phyloP scores from a whole-genome alignment of 1,139 yeast genomes.

The Arxiozyma telluris region DNA sequence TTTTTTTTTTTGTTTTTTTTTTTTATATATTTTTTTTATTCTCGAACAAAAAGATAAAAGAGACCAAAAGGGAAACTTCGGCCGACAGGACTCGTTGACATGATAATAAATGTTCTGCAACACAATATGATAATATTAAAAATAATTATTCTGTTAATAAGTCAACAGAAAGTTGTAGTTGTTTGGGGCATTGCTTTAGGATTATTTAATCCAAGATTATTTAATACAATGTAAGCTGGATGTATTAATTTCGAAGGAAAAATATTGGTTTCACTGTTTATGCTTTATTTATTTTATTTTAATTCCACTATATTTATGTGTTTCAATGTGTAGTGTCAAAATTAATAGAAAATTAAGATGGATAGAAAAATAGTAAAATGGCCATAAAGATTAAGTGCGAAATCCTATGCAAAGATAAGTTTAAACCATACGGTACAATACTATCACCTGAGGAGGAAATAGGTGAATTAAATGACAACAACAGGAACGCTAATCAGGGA shows the following conservation, averaged over 20 bases:
- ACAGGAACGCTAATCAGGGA: conserved; percentile 71
- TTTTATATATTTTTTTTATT: no score
- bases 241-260: no score
- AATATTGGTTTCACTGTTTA: no score
- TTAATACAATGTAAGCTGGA: no score
- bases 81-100: neutral
- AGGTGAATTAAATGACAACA: conserved; percentile 34
- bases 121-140: no score
- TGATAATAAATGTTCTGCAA: no score
- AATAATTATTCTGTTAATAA: no score
- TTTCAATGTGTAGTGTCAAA: neutral
- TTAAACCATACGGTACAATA: conserved; percentile 45
- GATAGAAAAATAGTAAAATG: neutral
- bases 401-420: conserved; percentile 41
- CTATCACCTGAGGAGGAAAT: conserved; percentile 49
- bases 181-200: no score
- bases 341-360: neutral
- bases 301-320: neutral
- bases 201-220: no score
- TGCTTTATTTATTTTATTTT: no score
- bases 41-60: neutral
- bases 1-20: no score
- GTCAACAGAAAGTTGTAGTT: no score
- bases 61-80: neutral
- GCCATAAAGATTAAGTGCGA: conserved; percentile 8